Percentiles rank a stretch among this genome's conserved stretches.
phyloP scores from a whole-genome alignment of 1,284 basidiomycete genomes.

The Apiotrichum akiyoshidainum region DNA sequence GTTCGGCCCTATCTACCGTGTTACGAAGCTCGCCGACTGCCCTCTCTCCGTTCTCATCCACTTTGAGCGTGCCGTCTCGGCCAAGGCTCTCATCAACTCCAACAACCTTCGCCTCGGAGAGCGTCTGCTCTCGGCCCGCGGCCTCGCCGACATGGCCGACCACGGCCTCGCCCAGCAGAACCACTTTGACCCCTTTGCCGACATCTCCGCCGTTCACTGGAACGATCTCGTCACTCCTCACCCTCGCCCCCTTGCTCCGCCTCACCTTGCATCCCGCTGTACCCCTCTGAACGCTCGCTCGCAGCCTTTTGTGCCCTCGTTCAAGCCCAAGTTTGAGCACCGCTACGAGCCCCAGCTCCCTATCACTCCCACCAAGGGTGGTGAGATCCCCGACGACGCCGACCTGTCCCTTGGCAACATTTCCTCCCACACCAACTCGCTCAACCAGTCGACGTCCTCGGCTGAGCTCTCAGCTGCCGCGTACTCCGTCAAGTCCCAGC shows the following conservation, averaged over 20 bases:
- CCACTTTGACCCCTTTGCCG: constrained; percentile 19
- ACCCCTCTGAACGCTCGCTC: constrained; percentile 26
- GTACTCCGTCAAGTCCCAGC: background rate
- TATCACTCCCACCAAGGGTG: background rate
- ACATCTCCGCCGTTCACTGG: background rate
- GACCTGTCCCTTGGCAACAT: background rate
- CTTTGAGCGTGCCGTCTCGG: constrained; percentile 36
- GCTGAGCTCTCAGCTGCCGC: background rate
- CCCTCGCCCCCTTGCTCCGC: background rate
- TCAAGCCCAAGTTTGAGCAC: background rate
- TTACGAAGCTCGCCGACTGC: constrained; percentile 26
- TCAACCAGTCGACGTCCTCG: background rate
- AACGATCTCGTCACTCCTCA: background rate
- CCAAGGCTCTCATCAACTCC: constrained; percentile 29
- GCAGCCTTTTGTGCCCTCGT: constrained; percentile 25
- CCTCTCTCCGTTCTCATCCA: constrained; percentile 33
- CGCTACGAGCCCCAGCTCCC: background rate
- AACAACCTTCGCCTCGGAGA: constrained; percentile 35
- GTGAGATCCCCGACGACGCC: background rate
- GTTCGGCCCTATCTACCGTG: constrained; percentile 36
- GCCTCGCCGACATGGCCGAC: background rate
- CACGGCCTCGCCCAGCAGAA: background rate
- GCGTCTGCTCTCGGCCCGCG: constrained; percentile 10
- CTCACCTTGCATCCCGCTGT: background rate
- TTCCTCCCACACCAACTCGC: background rate